These are phyloP conservation scores for Phialophora expanda DNA, from an alignment of 2,329 filamentous ascomycete species.

Conservation along the genomic window DNA sequence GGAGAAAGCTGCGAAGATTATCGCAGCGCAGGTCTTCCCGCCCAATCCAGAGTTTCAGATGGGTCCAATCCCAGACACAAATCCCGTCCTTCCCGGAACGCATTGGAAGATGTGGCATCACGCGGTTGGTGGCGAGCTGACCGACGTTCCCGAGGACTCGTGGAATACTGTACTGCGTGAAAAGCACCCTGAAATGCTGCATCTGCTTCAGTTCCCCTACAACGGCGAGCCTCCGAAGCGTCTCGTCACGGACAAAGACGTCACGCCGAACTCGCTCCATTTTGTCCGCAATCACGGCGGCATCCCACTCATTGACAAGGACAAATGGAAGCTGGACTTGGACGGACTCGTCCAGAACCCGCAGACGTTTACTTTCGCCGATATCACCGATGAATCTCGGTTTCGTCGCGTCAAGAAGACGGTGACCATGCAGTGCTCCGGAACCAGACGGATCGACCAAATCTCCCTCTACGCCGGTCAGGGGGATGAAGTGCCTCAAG, in stretches of 20 bases:
- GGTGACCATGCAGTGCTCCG: constrained; percentile 69
- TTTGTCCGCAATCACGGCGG: constrained; percentile 76
- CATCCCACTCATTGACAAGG: constrained; percentile 67
- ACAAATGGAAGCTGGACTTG: constrained; percentile 57
- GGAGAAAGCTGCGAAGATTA: constrained; percentile 60
- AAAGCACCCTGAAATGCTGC: constrained; percentile 62
- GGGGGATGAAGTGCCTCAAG: constrained; percentile 62
- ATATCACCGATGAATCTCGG: constrained; percentile 63
- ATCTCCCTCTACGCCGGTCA: constrained; percentile 69
- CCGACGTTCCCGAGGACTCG: constrained; percentile 60
- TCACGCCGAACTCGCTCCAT: constrained; percentile 66
- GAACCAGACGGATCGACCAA: constrained; percentile 71
- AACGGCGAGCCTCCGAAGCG: constrained; percentile 67
- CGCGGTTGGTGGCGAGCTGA: constrained; percentile 55
- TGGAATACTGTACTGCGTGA: constrained; percentile 62
- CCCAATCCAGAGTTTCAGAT: constrained; percentile 61
- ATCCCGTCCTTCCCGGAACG: constrained; percentile 61
- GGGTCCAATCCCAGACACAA: constrained; percentile 59
- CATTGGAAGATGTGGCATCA: constrained; percentile 65
- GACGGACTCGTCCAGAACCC: constrained; percentile 49
- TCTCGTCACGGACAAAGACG: constrained; percentile 43
- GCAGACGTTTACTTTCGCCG: constrained; percentile 49
- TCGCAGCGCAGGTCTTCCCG: constrained; percentile 59
- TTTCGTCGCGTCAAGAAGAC: constrained; percentile 56
- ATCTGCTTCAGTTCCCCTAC: constrained; percentile 67